Evolutionary conservation across 306 rosid species (phyloP).

Genomic region (Datisca glomerata): DNA sequence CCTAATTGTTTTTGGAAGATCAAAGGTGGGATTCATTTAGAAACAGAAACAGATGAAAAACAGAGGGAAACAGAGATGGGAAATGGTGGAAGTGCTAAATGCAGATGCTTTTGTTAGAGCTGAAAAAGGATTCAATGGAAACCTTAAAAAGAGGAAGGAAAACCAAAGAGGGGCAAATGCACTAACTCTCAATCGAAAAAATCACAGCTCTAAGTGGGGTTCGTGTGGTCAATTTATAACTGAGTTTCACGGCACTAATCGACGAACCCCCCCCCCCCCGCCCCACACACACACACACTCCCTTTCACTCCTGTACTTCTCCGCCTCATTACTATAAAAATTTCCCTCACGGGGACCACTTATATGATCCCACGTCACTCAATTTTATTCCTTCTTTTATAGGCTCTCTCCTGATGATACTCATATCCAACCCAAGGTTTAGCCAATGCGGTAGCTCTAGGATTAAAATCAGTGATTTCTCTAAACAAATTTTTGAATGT

Average conservation of each 20-base stretch:
- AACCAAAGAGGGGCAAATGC: neutral
- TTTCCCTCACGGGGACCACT: too few species aligned
- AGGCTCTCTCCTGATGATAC: too few species aligned
- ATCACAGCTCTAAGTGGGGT: neutral
- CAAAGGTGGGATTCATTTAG: neutral
- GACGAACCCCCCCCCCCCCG: constrained; percentile 42
- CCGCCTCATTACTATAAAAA: too few species aligned
- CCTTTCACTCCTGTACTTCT: too few species aligned
- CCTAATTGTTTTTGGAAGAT: neutral
- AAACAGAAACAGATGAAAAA: neutral
- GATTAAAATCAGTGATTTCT: too few species aligned
- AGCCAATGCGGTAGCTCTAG: too few species aligned
- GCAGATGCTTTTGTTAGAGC: neutral
- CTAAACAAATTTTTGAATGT: too few species aligned
- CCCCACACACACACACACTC: too few species aligned
- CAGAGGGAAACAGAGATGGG: neutral
- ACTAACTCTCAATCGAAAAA: neutral
- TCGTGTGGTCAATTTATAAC: constrained; percentile 13
- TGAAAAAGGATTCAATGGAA: neutral
- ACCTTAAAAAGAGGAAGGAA: neutral
- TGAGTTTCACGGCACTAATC: constrained; percentile 21
- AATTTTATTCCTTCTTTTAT: too few species aligned
- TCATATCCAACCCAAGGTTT: too few species aligned
- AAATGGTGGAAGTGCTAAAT: neutral
- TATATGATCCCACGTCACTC: too few species aligned